Conservation (phyloP, 345 rosid genomes). For the Firmiana major region DNA sequence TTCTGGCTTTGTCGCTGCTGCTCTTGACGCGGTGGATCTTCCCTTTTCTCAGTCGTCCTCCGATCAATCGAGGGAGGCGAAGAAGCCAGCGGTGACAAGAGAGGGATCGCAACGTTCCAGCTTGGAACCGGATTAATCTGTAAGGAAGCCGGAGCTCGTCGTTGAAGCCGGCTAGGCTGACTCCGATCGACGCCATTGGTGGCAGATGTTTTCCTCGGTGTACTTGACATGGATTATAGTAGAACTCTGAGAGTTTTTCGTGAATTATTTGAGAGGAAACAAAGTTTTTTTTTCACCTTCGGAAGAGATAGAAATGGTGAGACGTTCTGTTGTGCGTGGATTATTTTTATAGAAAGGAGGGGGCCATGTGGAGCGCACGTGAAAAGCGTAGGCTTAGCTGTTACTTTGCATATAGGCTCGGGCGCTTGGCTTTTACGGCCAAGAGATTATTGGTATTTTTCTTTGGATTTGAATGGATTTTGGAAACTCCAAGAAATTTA, state of each 20-base stretch:
- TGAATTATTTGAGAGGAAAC: not conserved
- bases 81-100: constrained; percentile 66
- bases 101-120: constrained; percentile 91
- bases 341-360: not conserved
- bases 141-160: constrained; percentile 64
- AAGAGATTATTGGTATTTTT: not conserved
- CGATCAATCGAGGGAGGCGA: constrained; percentile 45
- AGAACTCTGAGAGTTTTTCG: not conserved
- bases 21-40: constrained; percentile 26
- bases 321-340: not conserved
- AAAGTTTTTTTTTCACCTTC: not conserved
- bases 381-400: not conserved
- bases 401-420: constrained; percentile 16
- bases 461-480: constrained; percentile 4
- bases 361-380: constrained; percentile 23
- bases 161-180: constrained; percentile 67
- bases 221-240: constrained; percentile 15
- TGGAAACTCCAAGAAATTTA: not conserved
- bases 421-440: constrained; percentile 15
- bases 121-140: constrained; percentile 45
- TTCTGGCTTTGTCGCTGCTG: constrained; percentile 17
- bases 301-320: not conserved
- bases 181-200: constrained; percentile 12
- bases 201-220: constrained; percentile 27
- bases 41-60: constrained; percentile 28